Percentiles rank a stretch among this genome's conserved stretches.
These are phyloP conservation scores for Melampsora americana DNA, from an alignment of 1,284 basidiomycete species.

Conservation along the genomic window DNA sequence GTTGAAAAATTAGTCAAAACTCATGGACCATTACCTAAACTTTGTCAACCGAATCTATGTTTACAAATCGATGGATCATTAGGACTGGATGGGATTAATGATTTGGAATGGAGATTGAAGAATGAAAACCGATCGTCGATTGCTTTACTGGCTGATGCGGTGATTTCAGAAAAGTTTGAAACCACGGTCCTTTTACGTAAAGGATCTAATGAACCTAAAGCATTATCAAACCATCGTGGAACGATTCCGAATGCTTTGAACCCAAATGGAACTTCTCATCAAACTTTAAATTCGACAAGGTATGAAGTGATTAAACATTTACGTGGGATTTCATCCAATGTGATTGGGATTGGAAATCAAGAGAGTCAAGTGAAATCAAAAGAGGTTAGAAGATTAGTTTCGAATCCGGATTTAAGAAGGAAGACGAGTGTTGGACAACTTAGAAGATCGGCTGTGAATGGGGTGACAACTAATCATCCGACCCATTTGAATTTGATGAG, in stretches of 20 bases:
- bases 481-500: conserved; percentile 50
- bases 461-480: conserved; percentile 48
- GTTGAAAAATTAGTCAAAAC: conserved; percentile 54
- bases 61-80: conserved; percentile 51
- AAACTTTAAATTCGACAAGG: conserved; percentile 18
- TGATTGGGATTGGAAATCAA: neutral
- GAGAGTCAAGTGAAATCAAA: neutral
- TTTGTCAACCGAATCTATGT: conserved; percentile 46
- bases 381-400: conserved; percentile 36
- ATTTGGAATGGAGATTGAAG: conserved; percentile 44
- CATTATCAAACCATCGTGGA: neutral
- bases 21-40: conserved; percentile 46
- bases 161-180: conserved; percentile 14
- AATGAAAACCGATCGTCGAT: neutral
- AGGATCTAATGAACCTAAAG: conserved; percentile 20
- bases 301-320: conserved; percentile 14
- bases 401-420: conserved; percentile 50
- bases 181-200: conserved; percentile 28
- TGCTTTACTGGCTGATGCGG: conserved; percentile 20
- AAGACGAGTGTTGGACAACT: conserved; percentile 49
- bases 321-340: conserved; percentile 13
- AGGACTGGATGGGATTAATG: conserved; percentile 33
- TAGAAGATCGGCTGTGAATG: conserved; percentile 47
- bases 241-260: conserved; percentile 45
- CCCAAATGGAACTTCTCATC: no score